Conservation (phyloP, 106 monocot species). For the Phalaenopsis aphrodite region DNA sequence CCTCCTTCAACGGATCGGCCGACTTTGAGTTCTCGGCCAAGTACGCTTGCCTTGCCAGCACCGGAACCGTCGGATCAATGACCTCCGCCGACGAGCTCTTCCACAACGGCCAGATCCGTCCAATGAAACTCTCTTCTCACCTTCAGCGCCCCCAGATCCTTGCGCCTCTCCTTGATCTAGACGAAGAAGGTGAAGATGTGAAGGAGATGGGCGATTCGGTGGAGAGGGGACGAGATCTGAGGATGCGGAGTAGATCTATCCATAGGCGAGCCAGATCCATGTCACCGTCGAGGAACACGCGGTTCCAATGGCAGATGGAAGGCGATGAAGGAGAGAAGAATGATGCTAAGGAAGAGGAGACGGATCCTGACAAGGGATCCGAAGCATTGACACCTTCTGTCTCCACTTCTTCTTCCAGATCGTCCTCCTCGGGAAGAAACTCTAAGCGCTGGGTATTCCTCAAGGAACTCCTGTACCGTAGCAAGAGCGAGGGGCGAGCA, state of each 20-base stretch:
- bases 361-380: slow-evolving; percentile 19
- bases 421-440: slow-evolving; percentile 56
- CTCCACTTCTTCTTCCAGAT: slow-evolving; percentile 44
- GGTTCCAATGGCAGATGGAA: slow-evolving; percentile 35
- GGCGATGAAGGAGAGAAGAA: slow-evolving; percentile 15
- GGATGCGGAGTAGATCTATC: slow-evolving; percentile 58
- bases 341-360: slow-evolving; percentile 5
- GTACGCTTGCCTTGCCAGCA: slow-evolving; percentile 2
- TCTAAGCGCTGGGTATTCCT: slow-evolving; percentile 89
- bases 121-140: slow-evolving; percentile 57
- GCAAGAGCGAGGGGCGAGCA: slow-evolving; percentile 85
- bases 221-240: slow-evolving; percentile 48
- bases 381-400: slow-evolving; percentile 20
- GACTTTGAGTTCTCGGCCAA: slow-evolving; percentile 43
- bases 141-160: slow-evolving; percentile 44
- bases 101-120: slow-evolving; percentile 76
- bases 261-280: slow-evolving; percentile 83
- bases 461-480: slow-evolving; percentile 88
- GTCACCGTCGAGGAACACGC: slow-evolving; percentile 59
- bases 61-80: slow-evolving; percentile 34
- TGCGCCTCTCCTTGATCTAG: slow-evolving; percentile 40
- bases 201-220: slow-evolving; percentile 3
- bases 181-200: slow-evolving; percentile 32
- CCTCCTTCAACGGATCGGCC: slow-evolving; percentile 14
- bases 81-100: slow-evolving; percentile 82